These are phyloP conservation scores for Silene noctiflora DNA, from an alignment of 179 eudicot genomes.

Conservation along the genomic window DNA sequence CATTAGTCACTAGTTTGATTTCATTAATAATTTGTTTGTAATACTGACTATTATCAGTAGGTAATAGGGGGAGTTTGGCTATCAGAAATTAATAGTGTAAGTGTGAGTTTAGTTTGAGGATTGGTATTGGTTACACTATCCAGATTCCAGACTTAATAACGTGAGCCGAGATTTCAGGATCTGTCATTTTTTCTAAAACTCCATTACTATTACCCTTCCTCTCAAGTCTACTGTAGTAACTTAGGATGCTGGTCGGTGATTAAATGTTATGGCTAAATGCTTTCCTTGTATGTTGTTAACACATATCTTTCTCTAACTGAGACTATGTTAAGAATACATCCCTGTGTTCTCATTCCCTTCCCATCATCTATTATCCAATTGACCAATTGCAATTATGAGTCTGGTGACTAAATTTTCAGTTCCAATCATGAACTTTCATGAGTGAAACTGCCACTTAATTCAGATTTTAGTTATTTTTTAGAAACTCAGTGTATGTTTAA, in stretches of 20 bases:
- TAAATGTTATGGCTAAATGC: not conserved
- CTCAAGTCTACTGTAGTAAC: not conserved
- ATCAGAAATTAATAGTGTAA: not conserved
- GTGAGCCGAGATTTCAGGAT: not conserved
- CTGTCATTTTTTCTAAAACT: not conserved
- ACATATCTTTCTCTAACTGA: not conserved
- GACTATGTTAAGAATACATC: constrained; percentile 3
- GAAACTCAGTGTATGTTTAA: not conserved
- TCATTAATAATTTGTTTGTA: too few relatives aligned
- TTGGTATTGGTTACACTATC: not conserved
- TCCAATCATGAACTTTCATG: not conserved
- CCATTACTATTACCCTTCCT: not conserved
- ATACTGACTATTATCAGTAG: too few relatives aligned
- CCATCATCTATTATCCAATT: not conserved
- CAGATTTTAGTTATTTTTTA: not conserved
- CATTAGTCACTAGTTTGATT: too few relatives aligned
- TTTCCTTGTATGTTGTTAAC: not conserved
- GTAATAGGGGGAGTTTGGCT: too few relatives aligned
- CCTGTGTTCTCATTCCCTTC: constrained; percentile 1
- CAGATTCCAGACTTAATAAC: not conserved
- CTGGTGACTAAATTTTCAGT: not conserved
- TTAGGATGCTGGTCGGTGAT: not conserved
- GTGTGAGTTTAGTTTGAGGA: not conserved
- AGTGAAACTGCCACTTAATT: not conserved
- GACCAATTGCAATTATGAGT: not conserved